A percentile compares a stretch with the other conserved stretches of the same genome.
Evolutionary conservation across 176 grass and related monocot genomes (phyloP).

Genomic region (Oryza meyeriana): DNA sequence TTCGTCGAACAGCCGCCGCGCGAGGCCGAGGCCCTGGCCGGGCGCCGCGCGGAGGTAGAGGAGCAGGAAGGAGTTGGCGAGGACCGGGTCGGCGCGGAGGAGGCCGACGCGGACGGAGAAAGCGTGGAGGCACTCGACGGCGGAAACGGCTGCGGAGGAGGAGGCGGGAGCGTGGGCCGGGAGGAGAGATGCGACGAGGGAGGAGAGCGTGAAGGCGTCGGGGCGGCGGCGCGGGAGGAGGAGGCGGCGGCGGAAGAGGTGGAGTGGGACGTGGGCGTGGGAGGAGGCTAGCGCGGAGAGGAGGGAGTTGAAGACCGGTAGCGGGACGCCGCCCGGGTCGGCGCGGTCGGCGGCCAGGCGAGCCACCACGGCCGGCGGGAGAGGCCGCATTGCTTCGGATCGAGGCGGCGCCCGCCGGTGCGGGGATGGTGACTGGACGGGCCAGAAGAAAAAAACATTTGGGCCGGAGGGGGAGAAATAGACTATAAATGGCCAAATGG

Average conservation of each 20-base stretch:
- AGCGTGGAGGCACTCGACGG: constrained; percentile 16
- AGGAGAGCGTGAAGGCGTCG: constrained; percentile 53
- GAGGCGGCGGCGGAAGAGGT: constrained; percentile 46
- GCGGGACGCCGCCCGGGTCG: constrained; percentile 28
- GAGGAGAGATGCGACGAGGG: constrained; percentile 25
- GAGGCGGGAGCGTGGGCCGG: background rate
- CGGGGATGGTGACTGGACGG: background rate
- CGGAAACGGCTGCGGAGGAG: background rate
- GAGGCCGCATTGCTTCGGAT: constrained; percentile 25
- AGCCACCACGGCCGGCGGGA: background rate
- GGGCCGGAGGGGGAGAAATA: background rate
- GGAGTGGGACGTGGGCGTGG: constrained; percentile 38
- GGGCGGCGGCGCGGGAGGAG: constrained; percentile 36
- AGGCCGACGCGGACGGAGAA: constrained; percentile 31
- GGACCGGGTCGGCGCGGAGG: constrained; percentile 33
- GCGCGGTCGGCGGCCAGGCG: constrained; percentile 29
- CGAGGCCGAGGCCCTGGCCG: background rate
- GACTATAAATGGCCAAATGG: too few species aligned
- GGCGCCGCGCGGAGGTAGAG: background rate
- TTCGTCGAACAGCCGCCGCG: constrained; percentile 62
- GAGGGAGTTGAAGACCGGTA: constrained; percentile 49
- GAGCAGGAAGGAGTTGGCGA: constrained; percentile 49
- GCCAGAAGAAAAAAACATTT: background rate
- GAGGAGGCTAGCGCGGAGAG: constrained; percentile 30
- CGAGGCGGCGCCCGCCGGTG: background rate